Evolutionary conservation across 192 early-diverging fungal species (phyloP).

Genomic region (Gigaspora rosea): DNA sequence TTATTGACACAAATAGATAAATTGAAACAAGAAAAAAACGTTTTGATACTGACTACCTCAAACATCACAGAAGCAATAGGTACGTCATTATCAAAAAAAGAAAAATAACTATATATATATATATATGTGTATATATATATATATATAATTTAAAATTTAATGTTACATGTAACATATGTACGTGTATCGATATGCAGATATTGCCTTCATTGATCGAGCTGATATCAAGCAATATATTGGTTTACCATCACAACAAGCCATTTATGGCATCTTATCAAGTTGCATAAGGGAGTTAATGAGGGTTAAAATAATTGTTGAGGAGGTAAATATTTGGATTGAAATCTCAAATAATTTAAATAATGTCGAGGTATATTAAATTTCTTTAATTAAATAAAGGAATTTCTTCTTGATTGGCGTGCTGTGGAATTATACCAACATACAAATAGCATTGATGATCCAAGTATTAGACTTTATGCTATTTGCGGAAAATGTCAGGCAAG

Average conservation of each 20-base stretch:
- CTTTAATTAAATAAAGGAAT: constrained; percentile 18
- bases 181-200: constrained; percentile 34
- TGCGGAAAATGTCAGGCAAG: constrained; percentile 13
- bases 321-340: too few relatives aligned
- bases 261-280: constrained; percentile 56
- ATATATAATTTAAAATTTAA: too few relatives aligned
- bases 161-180: background rate
- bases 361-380: constrained; percentile 3
- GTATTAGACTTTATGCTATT: constrained; percentile 40
- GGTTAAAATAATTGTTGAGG: constrained; percentile 37
- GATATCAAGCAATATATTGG: constrained; percentile 65
- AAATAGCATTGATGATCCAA: constrained; percentile 26
- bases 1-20: constrained; percentile 73
- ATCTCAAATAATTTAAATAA: too few relatives aligned
- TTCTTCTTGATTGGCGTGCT: constrained; percentile 47
- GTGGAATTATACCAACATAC: constrained; percentile 35
- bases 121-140: too few relatives aligned
- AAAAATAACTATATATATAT: too few relatives aligned
- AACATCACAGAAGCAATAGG: constrained; percentile 68
- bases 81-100: background rate
- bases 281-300: constrained; percentile 57
- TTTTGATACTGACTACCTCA: constrained; percentile 52
- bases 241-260: constrained; percentile 36
- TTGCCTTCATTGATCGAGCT: constrained; percentile 65
- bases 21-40: constrained; percentile 58